Conservation (phyloP, 148 eudicot genomes). For the Chenopodium quinoa region DNA sequence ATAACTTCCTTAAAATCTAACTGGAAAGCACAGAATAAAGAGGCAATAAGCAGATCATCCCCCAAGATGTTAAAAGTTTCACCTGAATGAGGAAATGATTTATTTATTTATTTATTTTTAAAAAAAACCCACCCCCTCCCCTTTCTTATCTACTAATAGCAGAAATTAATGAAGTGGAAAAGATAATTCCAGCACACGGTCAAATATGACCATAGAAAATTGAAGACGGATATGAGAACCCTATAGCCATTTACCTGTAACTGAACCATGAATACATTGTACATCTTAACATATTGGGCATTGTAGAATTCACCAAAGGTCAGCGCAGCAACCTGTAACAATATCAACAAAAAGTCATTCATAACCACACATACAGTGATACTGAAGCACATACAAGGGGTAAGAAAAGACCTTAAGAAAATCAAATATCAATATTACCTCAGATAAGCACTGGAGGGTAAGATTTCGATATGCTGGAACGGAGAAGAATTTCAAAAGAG, state of each 20-base stretch:
- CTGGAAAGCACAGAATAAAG: not conserved
- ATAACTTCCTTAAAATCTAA: not conserved
- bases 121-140: not conserved
- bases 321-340: conserved; percentile 79
- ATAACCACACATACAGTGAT: not conserved
- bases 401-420: not conserved
- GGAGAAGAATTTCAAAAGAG: conserved; percentile 78
- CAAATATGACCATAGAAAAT: not conserved
- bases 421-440: conserved; percentile 42
- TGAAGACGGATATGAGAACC: not conserved
- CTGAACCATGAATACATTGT: conserved; percentile 75
- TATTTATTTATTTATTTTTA: too few relatives aligned
- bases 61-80: not conserved
- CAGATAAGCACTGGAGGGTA: conserved; percentile 88
- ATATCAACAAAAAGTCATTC: conserved; percentile 1
- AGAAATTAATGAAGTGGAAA: not conserved
- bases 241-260: conserved; percentile 56
- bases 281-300: conserved; percentile 78
- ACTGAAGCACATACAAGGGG: not conserved
- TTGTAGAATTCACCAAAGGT: conserved; percentile 84
- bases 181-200: not conserved
- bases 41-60: not conserved
- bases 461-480: conserved; percentile 83
- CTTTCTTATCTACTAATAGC: not conserved
- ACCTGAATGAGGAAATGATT: not conserved